Percentiles rank a stretch among this genome's conserved stretches.
Conservation (phyloP, 2,329 filamentous ascomycete genomes). For the Ophiostoma australiae region DNA sequence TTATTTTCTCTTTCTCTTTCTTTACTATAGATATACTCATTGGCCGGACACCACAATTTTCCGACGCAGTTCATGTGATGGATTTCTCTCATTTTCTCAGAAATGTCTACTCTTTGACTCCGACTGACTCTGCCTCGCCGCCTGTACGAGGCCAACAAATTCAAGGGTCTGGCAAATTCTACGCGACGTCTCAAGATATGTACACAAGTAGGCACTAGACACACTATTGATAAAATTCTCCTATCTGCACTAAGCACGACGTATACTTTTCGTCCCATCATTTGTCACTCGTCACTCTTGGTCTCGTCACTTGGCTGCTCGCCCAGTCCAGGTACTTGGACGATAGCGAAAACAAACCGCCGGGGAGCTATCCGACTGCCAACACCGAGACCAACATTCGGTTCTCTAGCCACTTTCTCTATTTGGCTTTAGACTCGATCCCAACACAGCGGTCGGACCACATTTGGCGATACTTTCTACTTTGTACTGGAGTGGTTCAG, state of each 20-base stretch:
- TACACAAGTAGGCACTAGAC: neutral
- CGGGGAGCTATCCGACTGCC: neutral
- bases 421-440: neutral
- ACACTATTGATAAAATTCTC: neutral
- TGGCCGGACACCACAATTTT: neutral
- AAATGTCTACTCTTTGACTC: neutral
- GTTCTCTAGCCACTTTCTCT: neutral
- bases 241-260: neutral
- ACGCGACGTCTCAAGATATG: conserved; percentile 10
- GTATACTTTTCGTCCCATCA: neutral
- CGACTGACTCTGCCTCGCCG: neutral
- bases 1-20: no score
- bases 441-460: neutral
- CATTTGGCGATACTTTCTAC: neutral
- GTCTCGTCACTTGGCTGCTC: neutral
- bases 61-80: neutral
- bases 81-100: neutral
- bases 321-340: no score
- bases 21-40: neutral
- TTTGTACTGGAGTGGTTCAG: neutral
- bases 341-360: neutral
- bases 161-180: neutral
- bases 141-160: neutral
- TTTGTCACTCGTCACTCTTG: neutral
- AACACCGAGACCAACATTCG: neutral